Percentiles rank a stretch among this genome's conserved stretches.
Conservation (phyloP, 768 basidiomycete genomes). For the Panus rudis region DNA sequence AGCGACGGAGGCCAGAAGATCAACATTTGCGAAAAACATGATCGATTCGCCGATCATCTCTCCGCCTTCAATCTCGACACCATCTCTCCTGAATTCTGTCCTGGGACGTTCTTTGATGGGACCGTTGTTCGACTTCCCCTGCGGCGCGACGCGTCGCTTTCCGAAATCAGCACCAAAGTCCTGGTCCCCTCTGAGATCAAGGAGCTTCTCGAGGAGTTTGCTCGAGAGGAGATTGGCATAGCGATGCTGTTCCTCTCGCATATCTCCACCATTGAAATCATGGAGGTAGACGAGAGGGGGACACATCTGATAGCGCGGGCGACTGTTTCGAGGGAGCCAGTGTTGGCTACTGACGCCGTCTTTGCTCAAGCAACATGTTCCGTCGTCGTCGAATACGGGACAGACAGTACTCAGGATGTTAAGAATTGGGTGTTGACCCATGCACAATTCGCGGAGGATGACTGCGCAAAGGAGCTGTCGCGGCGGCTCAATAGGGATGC, state of each 20-base stretch:
- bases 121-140: conserved; percentile 45
- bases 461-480: neutral
- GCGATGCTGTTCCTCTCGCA: conserved; percentile 37
- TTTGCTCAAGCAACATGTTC: conserved; percentile 4
- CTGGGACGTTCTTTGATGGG: conserved; percentile 24
- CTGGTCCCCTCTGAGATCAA: conserved; percentile 28
- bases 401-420: neutral
- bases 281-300: conserved; percentile 25
- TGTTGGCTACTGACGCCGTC: conserved; percentile 1
- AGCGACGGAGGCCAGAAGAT: conserved; percentile 25
- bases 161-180: conserved; percentile 29
- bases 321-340: neutral
- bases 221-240: conserved; percentile 31
- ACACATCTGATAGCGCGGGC: conserved; percentile 12
- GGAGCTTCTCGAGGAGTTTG: conserved; percentile 34
- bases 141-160: conserved; percentile 22
- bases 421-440: conserved; percentile 3
- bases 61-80: conserved; percentile 18
- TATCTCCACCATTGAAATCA: conserved; percentile 32
- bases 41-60: conserved; percentile 25
- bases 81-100: conserved; percentile 16
- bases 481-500: neutral
- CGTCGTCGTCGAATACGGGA: neutral
- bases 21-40: conserved; percentile 19
- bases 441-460: conserved; percentile 16